phyloP scores from a whole-genome alignment of 2,329 filamentous ascomycete species.

The Didymella segeticola region DNA sequence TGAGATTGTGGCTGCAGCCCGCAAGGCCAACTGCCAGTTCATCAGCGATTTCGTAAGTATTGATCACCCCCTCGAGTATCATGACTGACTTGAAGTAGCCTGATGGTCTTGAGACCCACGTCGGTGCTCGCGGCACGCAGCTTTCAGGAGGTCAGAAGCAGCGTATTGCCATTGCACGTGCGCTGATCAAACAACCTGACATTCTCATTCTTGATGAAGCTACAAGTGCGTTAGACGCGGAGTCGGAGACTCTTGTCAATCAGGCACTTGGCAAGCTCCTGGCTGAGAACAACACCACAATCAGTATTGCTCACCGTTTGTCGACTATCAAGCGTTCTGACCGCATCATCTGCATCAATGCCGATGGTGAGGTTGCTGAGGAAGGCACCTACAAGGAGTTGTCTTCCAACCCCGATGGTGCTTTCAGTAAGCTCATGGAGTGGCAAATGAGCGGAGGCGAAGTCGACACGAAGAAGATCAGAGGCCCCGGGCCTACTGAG shows the following conservation, averaged over 20 bases:
- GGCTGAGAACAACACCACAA: constrained; percentile 89
- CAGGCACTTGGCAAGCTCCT: constrained; percentile 83
- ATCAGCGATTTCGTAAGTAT: constrained; percentile 83
- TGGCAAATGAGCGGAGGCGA: constrained; percentile 96
- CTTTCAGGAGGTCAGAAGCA: constrained; percentile 97
- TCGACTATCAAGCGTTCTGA: constrained; percentile 97
- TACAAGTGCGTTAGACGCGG: constrained; percentile 92
- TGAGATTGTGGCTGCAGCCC: constrained; percentile 85
- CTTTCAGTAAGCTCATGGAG: constrained; percentile 96
- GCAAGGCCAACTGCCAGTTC: constrained; percentile 94
- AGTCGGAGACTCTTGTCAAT: constrained; percentile 96
- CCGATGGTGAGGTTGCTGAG: constrained; percentile 88
- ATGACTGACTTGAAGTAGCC: constrained; percentile 59
- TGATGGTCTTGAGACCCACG: constrained; percentile 91
- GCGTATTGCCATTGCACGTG: constrained; percentile 94
- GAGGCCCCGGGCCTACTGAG: constrained; percentile 51
- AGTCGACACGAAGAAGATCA: constrained; percentile 25
- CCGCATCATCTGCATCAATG: constrained; percentile 88
- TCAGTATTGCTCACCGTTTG: constrained; percentile 93
- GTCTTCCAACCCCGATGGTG: constrained; percentile 74
- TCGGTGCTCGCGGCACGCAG: constrained; percentile 90
- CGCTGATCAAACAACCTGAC: constrained; percentile 93
- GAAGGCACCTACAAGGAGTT: constrained; percentile 83
- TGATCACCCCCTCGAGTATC: background rate
- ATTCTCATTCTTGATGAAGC: constrained; percentile 96